Conservation (phyloP, 2,329 filamentous ascomycete genomes). For the Colletotrichum sp. region DNA sequence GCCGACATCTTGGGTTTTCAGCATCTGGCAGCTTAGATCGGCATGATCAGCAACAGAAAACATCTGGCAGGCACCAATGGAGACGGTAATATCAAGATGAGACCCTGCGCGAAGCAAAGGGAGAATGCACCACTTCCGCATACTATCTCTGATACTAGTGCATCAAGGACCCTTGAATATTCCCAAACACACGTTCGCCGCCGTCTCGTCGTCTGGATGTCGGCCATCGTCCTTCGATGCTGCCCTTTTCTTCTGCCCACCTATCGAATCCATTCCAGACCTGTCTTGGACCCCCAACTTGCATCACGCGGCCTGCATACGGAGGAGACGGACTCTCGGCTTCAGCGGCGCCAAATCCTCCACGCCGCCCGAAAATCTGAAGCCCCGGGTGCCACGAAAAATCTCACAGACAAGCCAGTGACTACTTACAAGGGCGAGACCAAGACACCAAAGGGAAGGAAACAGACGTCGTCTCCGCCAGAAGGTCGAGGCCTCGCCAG, state of each 20-base stretch:
- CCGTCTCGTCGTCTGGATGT: not conserved
- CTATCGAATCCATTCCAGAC: not conserved
- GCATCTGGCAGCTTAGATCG: not conserved
- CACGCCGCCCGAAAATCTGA: not conserved
- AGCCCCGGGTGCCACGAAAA: not conserved
- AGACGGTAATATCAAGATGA: not conserved
- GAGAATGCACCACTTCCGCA: not conserved
- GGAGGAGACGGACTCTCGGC: constrained; percentile 1
- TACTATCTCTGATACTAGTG: not conserved
- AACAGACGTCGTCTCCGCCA: not conserved
- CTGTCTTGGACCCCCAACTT: constrained; percentile 13
- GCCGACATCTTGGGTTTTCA: not conserved
- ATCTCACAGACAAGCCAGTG: not conserved
- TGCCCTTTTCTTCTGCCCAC: not conserved
- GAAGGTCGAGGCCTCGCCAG: not conserved
- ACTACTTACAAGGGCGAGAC: not conserved
- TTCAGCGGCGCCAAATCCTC: not conserved
- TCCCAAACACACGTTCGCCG: not conserved
- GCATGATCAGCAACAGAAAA: not conserved
- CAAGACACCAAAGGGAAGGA: not conserved
- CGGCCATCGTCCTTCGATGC: not conserved
- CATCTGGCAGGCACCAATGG: not conserved
- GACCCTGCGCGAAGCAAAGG: not conserved
- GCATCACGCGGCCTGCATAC: not conserved
- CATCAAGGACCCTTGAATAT: not conserved